These are phyloP conservation scores for Pythium guiyangense DNA, from an alignment of 352 stramenopile genomes.

Conservation along the genomic window DNA sequence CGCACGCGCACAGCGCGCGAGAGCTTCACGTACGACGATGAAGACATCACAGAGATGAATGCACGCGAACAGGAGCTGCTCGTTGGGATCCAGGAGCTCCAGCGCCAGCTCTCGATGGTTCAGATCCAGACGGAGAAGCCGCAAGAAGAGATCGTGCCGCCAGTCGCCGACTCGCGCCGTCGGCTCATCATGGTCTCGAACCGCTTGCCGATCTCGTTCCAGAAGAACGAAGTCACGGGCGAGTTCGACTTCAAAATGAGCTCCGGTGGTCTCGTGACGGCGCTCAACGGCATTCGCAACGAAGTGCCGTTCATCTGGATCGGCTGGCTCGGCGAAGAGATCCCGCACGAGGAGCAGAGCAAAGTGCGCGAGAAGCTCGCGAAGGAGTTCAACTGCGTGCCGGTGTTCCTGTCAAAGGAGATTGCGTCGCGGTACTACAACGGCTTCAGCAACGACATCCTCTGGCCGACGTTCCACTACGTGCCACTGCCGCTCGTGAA, in stretches of 20 bases:
- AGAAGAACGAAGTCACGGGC: slow-evolving; percentile 80
- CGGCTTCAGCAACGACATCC: slow-evolving; percentile 89
- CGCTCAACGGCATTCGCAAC: slow-evolving; percentile 84
- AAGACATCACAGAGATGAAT: slow-evolving; percentile 71
- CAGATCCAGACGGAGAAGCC: slow-evolving; percentile 80
- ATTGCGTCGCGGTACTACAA: slow-evolving; percentile 90
- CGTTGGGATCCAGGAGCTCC: slow-evolving; percentile 89
- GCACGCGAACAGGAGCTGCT: slow-evolving; percentile 84
- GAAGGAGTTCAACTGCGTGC: slow-evolving; percentile 86
- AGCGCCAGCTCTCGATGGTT: slow-evolving; percentile 85
- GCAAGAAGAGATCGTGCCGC: slow-evolving; percentile 65
- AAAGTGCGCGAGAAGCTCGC: slow-evolving; percentile 81
- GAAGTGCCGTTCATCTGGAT: slow-evolving; percentile 91
- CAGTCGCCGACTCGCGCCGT: slow-evolving; percentile 50
- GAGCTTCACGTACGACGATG: slow-evolving; percentile 45
- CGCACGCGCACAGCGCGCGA: slow-evolving; percentile 13
- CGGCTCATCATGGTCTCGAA: slow-evolving; percentile 91
- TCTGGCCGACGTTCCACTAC: slow-evolving; percentile 92
- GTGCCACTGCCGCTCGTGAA: slow-evolving; percentile 86
- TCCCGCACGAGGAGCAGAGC: slow-evolving; percentile 75
- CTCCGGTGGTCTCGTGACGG: slow-evolving; percentile 83
- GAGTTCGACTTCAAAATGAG: slow-evolving; percentile 88
- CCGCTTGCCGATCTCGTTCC: slow-evolving; percentile 85
- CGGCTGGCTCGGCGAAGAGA: slow-evolving; percentile 87
- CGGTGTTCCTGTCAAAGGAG: slow-evolving; percentile 87